Conservation (phyloP, 2,329 filamentous ascomycete genomes). For the Penicillium hordei region DNA sequence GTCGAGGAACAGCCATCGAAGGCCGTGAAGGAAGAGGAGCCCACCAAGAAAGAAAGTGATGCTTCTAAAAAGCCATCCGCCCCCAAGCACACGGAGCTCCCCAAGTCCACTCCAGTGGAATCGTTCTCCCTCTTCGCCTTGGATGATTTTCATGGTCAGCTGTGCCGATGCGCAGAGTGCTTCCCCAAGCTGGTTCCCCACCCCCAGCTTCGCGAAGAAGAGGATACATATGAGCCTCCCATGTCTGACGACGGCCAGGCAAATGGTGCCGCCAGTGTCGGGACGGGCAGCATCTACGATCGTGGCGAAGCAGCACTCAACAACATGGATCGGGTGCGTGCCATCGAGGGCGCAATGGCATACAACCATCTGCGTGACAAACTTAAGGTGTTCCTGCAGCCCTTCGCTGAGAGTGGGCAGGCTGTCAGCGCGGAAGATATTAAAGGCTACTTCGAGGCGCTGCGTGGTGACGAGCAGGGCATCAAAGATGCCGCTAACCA, state of each 20-base stretch:
- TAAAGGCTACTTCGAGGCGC: conserved; percentile 91
- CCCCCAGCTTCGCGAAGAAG: conserved; percentile 84
- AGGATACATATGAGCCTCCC: conserved; percentile 90
- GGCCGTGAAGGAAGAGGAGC: neutral
- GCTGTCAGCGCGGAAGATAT: conserved; percentile 93
- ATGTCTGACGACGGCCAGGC: conserved; percentile 67
- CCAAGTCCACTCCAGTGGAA: conserved; percentile 52
- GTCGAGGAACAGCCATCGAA: conserved; percentile 8
- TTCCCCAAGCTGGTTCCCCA: conserved; percentile 70
- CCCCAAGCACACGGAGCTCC: conserved; percentile 63
- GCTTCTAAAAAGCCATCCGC: conserved; percentile 9
- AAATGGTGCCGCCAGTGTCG: conserved; percentile 50
- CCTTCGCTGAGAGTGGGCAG: conserved; percentile 87
- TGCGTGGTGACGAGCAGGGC: conserved; percentile 80
- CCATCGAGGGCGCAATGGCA: conserved; percentile 96
- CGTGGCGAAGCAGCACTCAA: conserved; percentile 89
- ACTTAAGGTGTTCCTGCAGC: conserved; percentile 89
- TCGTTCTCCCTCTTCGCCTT: conserved; percentile 81
- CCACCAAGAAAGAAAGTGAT: conserved; percentile 8
- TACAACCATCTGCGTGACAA: conserved; percentile 96
- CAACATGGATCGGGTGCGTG: conserved; percentile 86
- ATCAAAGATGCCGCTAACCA: conserved; percentile 63
- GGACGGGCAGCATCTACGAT: conserved; percentile 81
- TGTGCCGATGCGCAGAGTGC: conserved; percentile 83
- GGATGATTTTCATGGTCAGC: conserved; percentile 71